These are phyloP conservation scores for Cornus kousa DNA, from an alignment of 148 eudicot species.

Conservation along the genomic window DNA sequence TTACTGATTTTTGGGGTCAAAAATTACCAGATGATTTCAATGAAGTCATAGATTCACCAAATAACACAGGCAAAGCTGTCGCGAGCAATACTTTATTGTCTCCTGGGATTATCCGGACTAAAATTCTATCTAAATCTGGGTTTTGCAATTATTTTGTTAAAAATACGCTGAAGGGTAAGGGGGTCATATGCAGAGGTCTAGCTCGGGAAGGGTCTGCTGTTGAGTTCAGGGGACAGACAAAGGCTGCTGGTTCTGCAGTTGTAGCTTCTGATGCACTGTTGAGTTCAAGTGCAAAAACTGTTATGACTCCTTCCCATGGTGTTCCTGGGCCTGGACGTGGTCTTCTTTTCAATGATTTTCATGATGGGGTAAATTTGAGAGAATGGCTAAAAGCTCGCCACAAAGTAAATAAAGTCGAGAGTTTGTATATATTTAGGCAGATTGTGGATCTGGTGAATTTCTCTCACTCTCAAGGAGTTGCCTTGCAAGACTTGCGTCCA, in stretches of 20 bases:
- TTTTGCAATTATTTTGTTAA: conserved; percentile 71
- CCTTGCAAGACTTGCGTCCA: conserved; percentile 68
- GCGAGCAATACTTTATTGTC: conserved; percentile 24
- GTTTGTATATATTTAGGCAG: conserved; percentile 55
- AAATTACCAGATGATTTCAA: conserved; percentile 23
- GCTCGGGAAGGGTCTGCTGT: conserved; percentile 26
- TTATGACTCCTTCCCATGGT: conserved; percentile 14
- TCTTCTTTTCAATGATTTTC: conserved; percentile 20
- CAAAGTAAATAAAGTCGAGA: conserved; percentile 45
- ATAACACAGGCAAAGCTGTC: conserved; percentile 28
- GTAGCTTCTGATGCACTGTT: conserved; percentile 31
- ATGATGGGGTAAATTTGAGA: conserved; percentile 65
- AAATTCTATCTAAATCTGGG: conserved; percentile 76
- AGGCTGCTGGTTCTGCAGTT: conserved; percentile 20
- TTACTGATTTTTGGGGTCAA: conserved; percentile 31
- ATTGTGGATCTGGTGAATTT: conserved; percentile 64
- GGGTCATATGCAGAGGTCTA: conserved; percentile 57
- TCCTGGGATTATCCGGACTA: conserved; percentile 63
- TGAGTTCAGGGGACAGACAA: conserved; percentile 24
- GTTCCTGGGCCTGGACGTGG: conserved; percentile 13
- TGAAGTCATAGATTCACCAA: conserved; percentile 15
- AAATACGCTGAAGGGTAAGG: conserved; percentile 72
- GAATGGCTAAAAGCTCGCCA: conserved; percentile 61
- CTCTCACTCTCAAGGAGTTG: conserved; percentile 64
- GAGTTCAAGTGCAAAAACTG: conserved; percentile 15